Percentiles rank a stretch among this genome's conserved stretches.
phyloP scores from a whole-genome alignment of 2,329 filamentous ascomycete species.

The Talaromyces sp. region DNA sequence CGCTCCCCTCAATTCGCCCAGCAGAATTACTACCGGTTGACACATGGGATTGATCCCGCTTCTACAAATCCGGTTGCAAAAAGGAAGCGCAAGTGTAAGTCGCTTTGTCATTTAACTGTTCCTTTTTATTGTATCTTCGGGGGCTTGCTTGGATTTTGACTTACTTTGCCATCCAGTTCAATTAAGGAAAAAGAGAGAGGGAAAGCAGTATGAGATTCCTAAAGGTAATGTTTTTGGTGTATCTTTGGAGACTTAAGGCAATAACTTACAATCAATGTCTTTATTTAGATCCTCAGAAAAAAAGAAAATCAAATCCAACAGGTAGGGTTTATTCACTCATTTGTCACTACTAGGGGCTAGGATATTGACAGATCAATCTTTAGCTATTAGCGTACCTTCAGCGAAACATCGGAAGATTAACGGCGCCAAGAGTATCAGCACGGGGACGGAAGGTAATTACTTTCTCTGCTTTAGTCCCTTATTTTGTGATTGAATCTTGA shows the following conservation, averaged over 20 bases:
- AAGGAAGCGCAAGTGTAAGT: background rate
- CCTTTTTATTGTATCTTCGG: background rate
- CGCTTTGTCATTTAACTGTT: background rate
- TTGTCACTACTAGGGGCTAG: background rate
- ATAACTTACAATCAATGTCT: background rate
- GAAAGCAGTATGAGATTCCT: background rate
- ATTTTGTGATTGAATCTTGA: background rate
- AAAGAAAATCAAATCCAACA: background rate
- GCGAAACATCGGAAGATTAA: background rate
- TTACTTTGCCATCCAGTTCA: background rate
- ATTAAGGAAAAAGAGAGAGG: background rate
- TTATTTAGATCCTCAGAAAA: background rate
- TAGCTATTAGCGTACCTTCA: background rate
- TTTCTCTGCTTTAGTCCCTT: background rate
- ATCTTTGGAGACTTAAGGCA: background rate
- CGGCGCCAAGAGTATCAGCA: background rate
- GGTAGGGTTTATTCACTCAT: background rate
- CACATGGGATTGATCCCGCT: background rate
- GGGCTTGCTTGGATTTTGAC: background rate
- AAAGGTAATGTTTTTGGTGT: background rate
- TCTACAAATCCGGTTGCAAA: background rate
- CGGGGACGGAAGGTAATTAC: background rate
- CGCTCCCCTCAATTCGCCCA: background rate
- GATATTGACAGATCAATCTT: background rate
- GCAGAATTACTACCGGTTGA: slow-evolving; percentile 6